Percentiles rank a stretch among this genome's conserved stretches.
Conservation (phyloP, 78 protist species). For the Pigoraptor vietnamica region DNA sequence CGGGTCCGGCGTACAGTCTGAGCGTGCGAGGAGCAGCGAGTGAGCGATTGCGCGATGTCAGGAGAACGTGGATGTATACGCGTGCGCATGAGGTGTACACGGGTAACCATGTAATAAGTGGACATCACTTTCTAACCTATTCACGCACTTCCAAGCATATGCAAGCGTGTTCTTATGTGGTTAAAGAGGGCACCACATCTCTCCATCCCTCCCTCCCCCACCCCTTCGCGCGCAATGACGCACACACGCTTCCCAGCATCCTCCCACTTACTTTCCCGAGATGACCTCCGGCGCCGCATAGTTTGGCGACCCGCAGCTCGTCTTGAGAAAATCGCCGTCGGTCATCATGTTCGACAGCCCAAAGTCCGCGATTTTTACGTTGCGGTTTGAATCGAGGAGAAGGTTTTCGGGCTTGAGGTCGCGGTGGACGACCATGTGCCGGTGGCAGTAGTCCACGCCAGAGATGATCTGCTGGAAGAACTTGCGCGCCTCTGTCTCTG, state of each 20-base stretch:
- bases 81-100: no score
- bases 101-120: no score
- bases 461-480: constrained; percentile 97
- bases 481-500: constrained; percentile 82
- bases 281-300: constrained; percentile 99
- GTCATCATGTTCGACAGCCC: constrained; percentile 95
- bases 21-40: not conserved
- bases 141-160: no score
- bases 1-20: constrained; percentile 90
- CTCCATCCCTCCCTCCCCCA: no score
- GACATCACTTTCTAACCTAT: no score
- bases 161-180: no score
- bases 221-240: not conserved
- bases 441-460: constrained; percentile 94
- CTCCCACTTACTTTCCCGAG: constrained; percentile 12
- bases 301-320: constrained; percentile 98
- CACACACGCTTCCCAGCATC: not conserved
- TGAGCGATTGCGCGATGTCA: not conserved
- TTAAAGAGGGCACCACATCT: no score
- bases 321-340: constrained; percentile 94
- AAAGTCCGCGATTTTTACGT: constrained; percentile 92
- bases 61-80: not conserved
- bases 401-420: constrained; percentile 60
- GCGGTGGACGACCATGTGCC: constrained; percentile 89
- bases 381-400: constrained; percentile 32